A percentile compares a stretch with the other conserved stretches of the same genome.
Evolutionary conservation across 2,329 filamentous ascomycete species (phyloP).

Genomic region (Paraconiothyrium brasiliense): DNA sequence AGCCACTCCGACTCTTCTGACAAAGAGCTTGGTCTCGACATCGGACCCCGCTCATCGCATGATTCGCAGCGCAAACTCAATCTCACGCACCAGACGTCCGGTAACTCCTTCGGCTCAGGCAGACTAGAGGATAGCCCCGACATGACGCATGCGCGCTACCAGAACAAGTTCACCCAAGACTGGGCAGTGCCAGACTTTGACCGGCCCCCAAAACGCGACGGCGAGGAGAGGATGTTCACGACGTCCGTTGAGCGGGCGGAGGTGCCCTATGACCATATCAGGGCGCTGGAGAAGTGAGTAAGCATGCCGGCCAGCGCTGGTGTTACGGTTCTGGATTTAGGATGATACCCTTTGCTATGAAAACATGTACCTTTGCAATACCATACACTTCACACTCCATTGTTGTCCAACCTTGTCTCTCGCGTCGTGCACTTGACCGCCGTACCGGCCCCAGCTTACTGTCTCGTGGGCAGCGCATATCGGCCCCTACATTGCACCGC

Average conservation of each 20-base stretch:
- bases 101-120: conserved; percentile 4
- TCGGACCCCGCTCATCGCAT: conserved; percentile 27
- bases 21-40: conserved; percentile 23
- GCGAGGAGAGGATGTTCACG: conserved; percentile 13
- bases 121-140: conserved; percentile 8
- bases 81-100: conserved; percentile 16
- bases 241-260: conserved; percentile 29
- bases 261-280: conserved; percentile 29
- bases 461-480: background rate
- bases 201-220: background rate
- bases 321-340: background rate
- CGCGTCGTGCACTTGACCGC: background rate
- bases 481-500: background rate
- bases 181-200: conserved; percentile 31
- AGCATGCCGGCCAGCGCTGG: background rate
- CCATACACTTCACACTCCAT: background rate
- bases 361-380: background rate
- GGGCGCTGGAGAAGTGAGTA: conserved; percentile 23
- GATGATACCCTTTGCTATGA: conserved; percentile 14
- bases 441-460: background rate
- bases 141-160: conserved; percentile 19
- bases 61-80: conserved; percentile 39
- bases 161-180: conserved; percentile 26
- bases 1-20: conserved; percentile 24
- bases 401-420: background rate